Percentiles rank a stretch among this genome's conserved stretches.
Conservation (phyloP, 345 rosid genomes). For the Theobroma cacao region DNA sequence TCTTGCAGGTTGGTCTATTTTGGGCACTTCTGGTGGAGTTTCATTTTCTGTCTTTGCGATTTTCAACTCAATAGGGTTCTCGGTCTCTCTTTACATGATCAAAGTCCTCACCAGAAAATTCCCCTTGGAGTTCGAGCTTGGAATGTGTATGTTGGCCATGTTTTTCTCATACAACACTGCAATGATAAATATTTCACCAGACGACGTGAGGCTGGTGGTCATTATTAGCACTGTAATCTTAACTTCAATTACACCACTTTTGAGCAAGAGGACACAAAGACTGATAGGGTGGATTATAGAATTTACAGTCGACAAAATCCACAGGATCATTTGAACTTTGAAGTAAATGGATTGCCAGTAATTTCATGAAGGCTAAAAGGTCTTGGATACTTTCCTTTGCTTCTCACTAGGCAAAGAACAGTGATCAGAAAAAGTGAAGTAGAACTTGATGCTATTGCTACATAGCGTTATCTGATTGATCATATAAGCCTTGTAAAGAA, state of each 20-base stretch:
- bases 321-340: background rate
- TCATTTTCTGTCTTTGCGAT: conserved; percentile 32
- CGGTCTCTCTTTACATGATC: conserved; percentile 43
- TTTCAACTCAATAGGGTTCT: conserved; percentile 46
- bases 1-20: conserved; percentile 38
- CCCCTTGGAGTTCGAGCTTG: conserved; percentile 47
- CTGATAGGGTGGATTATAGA: background rate
- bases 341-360: background rate
- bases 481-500: background rate
- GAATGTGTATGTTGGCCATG: conserved; percentile 24
- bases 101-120: conserved; percentile 48
- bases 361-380: too few relatives aligned
- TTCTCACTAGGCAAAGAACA: too few relatives aligned
- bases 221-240: conserved; percentile 24
- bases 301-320: background rate
- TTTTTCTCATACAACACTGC: conserved; percentile 36
- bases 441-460: too few relatives aligned
- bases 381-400: too few relatives aligned
- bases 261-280: background rate
- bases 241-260: background rate
- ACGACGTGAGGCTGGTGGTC: conserved; percentile 18
- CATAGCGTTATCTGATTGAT: background rate
- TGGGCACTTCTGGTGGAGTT: conserved; percentile 27
- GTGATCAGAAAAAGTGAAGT: too few relatives aligned
- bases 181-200: conserved; percentile 32